Evolutionary conservation across 2,329 filamentous ascomycete genomes (phyloP).

Genomic region (Aspergillus sp.): DNA sequence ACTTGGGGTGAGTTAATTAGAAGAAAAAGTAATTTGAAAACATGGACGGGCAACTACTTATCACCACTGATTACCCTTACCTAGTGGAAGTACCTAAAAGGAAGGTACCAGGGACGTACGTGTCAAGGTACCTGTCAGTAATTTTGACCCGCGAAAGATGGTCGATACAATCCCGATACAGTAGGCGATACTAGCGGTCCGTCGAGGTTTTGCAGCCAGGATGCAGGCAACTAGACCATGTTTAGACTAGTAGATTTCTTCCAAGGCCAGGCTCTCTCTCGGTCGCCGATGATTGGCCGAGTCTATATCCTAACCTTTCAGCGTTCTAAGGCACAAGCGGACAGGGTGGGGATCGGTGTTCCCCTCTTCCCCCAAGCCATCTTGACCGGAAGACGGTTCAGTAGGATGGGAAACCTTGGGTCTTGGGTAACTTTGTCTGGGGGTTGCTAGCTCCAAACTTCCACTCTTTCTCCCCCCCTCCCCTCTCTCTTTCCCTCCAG

Average conservation of each 20-base stretch:
- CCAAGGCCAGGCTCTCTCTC: slow-evolving; percentile 16
- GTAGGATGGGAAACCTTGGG: background rate
- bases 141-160: background rate
- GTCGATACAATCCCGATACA: background rate
- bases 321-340: slow-evolving; percentile 15
- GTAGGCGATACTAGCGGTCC: slow-evolving; percentile 5
- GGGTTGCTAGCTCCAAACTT: background rate
- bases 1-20: too few species aligned
- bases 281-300: slow-evolving; percentile 18
- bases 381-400: slow-evolving; percentile 11
- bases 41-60: background rate
- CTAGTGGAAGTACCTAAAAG: background rate
- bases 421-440: background rate
- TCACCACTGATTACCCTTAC: background rate
- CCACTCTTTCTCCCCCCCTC: background rate
- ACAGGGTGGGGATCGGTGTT: slow-evolving; percentile 18
- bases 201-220: slow-evolving; percentile 4
- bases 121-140: background rate
- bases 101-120: background rate
- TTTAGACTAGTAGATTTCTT: slow-evolving; percentile 14
- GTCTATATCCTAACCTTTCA: slow-evolving; percentile 15
- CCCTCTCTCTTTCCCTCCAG: background rate
- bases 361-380: slow-evolving; percentile 12
- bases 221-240: slow-evolving; percentile 21
- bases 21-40: background rate